Conservation (phyloP, 441 rosid species). For the Gossypium gossypioides region DNA sequence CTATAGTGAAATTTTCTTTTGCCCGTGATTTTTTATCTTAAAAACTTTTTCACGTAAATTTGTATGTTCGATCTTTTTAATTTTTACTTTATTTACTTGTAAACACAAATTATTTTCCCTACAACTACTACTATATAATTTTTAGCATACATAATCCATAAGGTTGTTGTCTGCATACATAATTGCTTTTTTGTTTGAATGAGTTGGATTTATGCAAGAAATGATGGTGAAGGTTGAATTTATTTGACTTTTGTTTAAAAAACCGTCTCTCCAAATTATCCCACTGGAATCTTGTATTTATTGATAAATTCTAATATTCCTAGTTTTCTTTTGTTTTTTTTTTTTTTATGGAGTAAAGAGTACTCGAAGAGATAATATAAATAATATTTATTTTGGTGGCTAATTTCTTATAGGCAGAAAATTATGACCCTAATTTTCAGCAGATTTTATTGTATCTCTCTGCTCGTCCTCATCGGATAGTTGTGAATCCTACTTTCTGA, state of each 20-base stretch:
- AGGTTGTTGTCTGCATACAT: neutral
- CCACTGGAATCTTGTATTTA: slow-evolving; percentile 18
- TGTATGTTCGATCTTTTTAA: too few relatives aligned
- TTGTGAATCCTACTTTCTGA: neutral
- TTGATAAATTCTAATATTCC: neutral
- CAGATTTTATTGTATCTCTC: neutral
- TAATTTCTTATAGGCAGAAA: slow-evolving; percentile 2
- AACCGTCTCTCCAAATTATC: slow-evolving; percentile 17
- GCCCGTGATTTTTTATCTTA: too few relatives aligned
- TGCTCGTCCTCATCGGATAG: neutral
- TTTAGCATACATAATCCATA: too few relatives aligned
- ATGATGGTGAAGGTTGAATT: neutral
- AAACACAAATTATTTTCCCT: too few relatives aligned
- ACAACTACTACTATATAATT: too few relatives aligned
- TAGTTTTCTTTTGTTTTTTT: neutral
- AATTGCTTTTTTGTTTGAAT: neutral
- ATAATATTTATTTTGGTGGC: slow-evolving; percentile 11
- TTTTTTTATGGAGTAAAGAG: neutral
- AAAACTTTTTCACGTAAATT: neutral
- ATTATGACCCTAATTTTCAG: slow-evolving; percentile 15
- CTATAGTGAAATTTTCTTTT: too few relatives aligned
- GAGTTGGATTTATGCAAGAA: neutral
- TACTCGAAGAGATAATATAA: neutral
- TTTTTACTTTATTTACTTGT: too few relatives aligned
- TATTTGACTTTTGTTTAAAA: neutral